Percentiles rank a stretch among this genome's conserved stretches.
Conservation (phyloP, 1,139 yeast genomes). For the Candida glucosophila region DNA sequence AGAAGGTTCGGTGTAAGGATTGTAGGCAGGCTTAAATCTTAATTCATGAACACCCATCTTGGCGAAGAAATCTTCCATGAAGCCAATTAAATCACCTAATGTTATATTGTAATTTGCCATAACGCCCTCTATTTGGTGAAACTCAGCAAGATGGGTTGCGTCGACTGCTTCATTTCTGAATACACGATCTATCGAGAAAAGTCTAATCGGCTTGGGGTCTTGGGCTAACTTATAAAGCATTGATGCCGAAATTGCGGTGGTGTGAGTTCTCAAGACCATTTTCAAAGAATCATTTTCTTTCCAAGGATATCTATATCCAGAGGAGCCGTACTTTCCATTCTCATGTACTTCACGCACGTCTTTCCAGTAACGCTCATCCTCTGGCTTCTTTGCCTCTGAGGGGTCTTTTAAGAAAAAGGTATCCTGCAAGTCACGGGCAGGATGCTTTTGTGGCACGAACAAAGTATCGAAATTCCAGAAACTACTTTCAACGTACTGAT, state of each 20-base stretch:
- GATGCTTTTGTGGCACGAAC: conserved; percentile 98
- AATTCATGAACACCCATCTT: conserved; percentile 95
- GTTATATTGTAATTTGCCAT: conserved; percentile 94
- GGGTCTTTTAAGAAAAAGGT: conserved; percentile 97
- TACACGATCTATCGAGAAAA: conserved; percentile 95
- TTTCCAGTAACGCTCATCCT: conserved; percentile 68
- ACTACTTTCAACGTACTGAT: conserved; percentile 94
- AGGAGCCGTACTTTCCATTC: conserved; percentile 85
- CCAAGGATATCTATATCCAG: conserved; percentile 99
- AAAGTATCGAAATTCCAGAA: conserved; percentile 98
- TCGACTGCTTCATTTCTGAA: conserved; percentile 99
- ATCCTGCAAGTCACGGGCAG: conserved; percentile 98
- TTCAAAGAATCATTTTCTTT: conserved; percentile 80
- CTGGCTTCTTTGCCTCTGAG: conserved; percentile 65
- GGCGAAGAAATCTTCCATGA: conserved; percentile 94
- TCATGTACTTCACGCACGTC: conserved; percentile 80
- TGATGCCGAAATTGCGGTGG: conserved; percentile 86
- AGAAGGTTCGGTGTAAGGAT: conserved; percentile 98
- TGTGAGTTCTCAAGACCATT: conserved; percentile 93
- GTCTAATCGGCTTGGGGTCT: conserved; percentile 85
- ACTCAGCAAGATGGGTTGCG: conserved; percentile 99
- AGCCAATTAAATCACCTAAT: conserved; percentile 92
- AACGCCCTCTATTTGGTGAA: conserved; percentile 99
- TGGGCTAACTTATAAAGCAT: conserved; percentile 83
- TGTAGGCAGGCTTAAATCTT: conserved; percentile 97